These are phyloP conservation scores for Yamadazyma buinensis DNA, from an alignment of 1,139 yeast genomes.

Conservation along the genomic window DNA sequence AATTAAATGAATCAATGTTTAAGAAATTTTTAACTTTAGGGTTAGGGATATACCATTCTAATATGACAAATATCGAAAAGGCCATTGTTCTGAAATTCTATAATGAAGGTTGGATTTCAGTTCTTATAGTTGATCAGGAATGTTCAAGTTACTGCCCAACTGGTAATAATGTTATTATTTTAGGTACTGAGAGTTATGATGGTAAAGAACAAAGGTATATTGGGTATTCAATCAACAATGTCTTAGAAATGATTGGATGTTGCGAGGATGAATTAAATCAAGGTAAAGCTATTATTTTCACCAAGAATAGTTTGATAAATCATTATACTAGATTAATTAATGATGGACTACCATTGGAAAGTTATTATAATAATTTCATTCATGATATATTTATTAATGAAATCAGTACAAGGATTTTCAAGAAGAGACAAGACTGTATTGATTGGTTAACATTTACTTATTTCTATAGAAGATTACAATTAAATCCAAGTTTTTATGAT, in stretches of 20 bases:
- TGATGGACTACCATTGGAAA: constrained; percentile 82
- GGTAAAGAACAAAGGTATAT: constrained; percentile 68
- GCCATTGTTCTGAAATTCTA: constrained; percentile 53
- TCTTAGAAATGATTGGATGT: constrained; percentile 74
- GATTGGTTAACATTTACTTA: constrained; percentile 88
- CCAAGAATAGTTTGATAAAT: constrained; percentile 51
- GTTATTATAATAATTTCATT: constrained; percentile 55
- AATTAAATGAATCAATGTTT: constrained; percentile 47
- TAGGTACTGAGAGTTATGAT: constrained; percentile 73
- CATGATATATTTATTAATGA: constrained; percentile 72
- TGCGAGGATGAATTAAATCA: constrained; percentile 30
- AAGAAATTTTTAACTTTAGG: constrained; percentile 51
- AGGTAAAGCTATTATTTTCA: constrained; percentile 48
- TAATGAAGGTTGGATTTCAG: constrained; percentile 43
- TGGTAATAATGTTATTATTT: constrained; percentile 53
- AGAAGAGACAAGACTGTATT: constrained; percentile 76
- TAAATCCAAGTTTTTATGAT: constrained; percentile 89
- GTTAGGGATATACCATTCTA: constrained; percentile 61
- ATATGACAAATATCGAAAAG: constrained; percentile 56
- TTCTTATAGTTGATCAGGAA: constrained; percentile 59
- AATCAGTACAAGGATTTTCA: constrained; percentile 62
- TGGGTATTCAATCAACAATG: constrained; percentile 63
- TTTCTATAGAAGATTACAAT: constrained; percentile 73
- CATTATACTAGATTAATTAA: constrained; percentile 70
- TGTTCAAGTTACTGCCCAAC: constrained; percentile 48